Conservation (phyloP, 768 basidiomycete species). For the Lentinus tigrinus region DNA sequence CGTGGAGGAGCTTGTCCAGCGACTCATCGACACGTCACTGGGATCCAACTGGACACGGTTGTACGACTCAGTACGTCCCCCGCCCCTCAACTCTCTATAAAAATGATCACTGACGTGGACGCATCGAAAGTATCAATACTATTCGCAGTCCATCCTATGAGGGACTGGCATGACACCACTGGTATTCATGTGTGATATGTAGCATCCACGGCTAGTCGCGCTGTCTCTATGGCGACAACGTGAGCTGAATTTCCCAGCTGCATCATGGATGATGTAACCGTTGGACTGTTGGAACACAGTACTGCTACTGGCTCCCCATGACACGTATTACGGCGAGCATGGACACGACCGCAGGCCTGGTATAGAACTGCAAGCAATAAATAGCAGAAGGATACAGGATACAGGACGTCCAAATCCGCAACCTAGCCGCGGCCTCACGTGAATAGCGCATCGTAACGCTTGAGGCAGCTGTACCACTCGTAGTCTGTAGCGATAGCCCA, state of each 20-base stretch:
- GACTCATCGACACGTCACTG: constrained; percentile 84
- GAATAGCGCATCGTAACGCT: constrained; percentile 69
- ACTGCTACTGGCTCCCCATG: too few species aligned
- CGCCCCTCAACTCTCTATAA: too few species aligned
- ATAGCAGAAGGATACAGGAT: neutral
- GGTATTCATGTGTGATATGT: neutral
- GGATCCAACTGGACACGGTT: constrained; percentile 94
- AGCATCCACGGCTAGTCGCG: neutral
- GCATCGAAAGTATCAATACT: constrained; percentile 78
- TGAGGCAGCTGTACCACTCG: constrained; percentile 88
- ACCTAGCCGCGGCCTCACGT: neutral
- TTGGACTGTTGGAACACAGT: too few species aligned
- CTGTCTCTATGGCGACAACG: neutral
- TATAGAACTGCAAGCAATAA: neutral
- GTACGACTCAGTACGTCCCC: constrained; percentile 81
- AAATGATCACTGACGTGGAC: neutral
- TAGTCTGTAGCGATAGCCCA: constrained; percentile 48
- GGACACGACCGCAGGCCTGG: neutral
- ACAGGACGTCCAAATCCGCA: neutral
- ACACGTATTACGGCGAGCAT: neutral
- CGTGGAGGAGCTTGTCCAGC: constrained; percentile 87
- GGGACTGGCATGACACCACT: neutral
- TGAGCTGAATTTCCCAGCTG: neutral
- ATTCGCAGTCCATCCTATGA: constrained; percentile 86
- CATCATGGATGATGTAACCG: neutral